A percentile compares a stretch with the other conserved stretches of the same genome.
Conservation (phyloP, 805 yeast genomes). For the Zygosaccharomyces gambellarensis region DNA sequence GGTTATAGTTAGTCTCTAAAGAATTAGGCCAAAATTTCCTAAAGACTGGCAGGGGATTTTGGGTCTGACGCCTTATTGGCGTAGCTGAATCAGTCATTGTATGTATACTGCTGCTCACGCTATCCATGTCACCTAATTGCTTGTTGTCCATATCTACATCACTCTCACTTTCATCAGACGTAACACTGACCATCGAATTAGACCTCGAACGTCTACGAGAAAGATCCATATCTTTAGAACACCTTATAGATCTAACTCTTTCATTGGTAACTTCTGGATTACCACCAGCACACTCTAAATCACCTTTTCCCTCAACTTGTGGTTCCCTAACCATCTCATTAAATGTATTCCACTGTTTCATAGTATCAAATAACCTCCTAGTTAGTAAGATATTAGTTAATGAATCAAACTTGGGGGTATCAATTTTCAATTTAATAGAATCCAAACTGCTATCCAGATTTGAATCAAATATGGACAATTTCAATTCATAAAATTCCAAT, state of each 20-base stretch:
- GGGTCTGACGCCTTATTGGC: constrained; percentile 9
- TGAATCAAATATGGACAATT: constrained; percentile 20
- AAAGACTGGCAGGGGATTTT: constrained; percentile 1
- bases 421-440: constrained; percentile 9
- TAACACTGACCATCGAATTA: constrained; percentile 18
- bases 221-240: constrained; percentile 6
- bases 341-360: constrained; percentile 24
- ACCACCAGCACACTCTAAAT: not conserved
- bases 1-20: constrained; percentile 3
- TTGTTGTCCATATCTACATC: constrained; percentile 28
- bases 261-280: not conserved
- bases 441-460: constrained; percentile 17
- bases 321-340: constrained; percentile 11
- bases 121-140: constrained; percentile 22
- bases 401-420: constrained; percentile 9
- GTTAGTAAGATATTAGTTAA: constrained; percentile 12
- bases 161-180: constrained; percentile 19
- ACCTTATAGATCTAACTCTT: not conserved
- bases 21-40: constrained; percentile 9
- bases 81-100: constrained; percentile 16
- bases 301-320: constrained; percentile 1
- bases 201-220: constrained; percentile 13
- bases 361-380: constrained; percentile 22
- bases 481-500: constrained; percentile 23
- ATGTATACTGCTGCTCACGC: constrained; percentile 28